phyloP scores from a whole-genome alignment of 306 rosid genomes.

The Cucurbita argyrosperma region DNA sequence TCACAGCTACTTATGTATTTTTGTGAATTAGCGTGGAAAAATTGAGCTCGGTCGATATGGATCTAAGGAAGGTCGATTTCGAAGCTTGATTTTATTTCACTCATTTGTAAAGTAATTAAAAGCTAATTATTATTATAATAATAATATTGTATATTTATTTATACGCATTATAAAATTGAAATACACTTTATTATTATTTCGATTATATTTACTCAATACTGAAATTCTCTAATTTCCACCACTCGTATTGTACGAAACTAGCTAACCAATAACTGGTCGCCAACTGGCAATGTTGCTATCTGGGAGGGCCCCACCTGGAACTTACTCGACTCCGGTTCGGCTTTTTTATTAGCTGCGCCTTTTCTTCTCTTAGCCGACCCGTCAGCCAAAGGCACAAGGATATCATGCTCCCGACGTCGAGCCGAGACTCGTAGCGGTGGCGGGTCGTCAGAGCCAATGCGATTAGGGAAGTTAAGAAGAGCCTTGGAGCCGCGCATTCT shows the following conservation, averaged over 20 bases:
- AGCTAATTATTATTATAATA: not conserved
- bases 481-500: constrained; percentile 43
- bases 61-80: too few relatives aligned
- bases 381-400: not conserved
- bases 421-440: constrained; percentile 34
- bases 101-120: too few relatives aligned
- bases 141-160: not conserved
- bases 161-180: not conserved
- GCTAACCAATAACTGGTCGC: constrained; percentile 12
- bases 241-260: not conserved
- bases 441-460: constrained; percentile 32
- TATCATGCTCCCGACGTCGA: constrained; percentile 10
- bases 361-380: constrained; percentile 15
- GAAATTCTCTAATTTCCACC: not conserved
- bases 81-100: not conserved
- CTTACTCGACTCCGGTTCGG: not conserved
- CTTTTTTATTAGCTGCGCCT: constrained; percentile 3
- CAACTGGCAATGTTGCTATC: constrained; percentile 3
- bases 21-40: too few relatives aligned
- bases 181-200: not conserved
- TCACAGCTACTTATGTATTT: too few relatives aligned
- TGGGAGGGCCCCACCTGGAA: not conserved
- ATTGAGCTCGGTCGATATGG: too few relatives aligned
- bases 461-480: constrained; percentile 42
- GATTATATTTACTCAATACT: not conserved